A percentile compares a stretch with the other conserved stretches of the same genome.
These are phyloP conservation scores for Boletus eberwhitei DNA, from an alignment of 768 basidiomycete genomes.

Conservation along the genomic window DNA sequence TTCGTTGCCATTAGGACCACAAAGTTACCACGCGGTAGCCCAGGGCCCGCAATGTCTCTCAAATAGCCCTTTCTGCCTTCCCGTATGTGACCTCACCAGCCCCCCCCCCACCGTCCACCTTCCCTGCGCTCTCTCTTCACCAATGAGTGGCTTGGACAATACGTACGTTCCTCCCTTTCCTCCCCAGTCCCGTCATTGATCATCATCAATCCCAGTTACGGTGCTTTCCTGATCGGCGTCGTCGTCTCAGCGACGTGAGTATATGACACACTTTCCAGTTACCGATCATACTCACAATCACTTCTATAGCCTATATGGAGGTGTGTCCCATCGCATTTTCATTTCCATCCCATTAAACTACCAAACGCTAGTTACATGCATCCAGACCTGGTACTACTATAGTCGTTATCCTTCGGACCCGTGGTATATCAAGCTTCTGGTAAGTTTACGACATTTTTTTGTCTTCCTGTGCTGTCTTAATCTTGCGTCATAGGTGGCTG, in stretches of 20 bases:
- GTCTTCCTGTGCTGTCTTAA: background rate
- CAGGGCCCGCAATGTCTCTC: constrained; percentile 4
- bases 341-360: constrained; percentile 5
- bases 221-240: constrained; percentile 55
- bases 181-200: background rate
- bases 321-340: constrained; percentile 27
- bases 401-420: constrained; percentile 46
- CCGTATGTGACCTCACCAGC: background rate
- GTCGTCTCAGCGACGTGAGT: constrained; percentile 51
- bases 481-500: constrained; percentile 40
- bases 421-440: constrained; percentile 50
- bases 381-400: constrained; percentile 59
- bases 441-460: constrained; percentile 22
- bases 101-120: background rate
- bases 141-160: constrained; percentile 31
- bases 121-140: background rate
- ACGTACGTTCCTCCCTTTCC: constrained; percentile 31
- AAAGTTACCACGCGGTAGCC: constrained; percentile 7
- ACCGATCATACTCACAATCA: background rate
- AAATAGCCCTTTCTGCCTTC: constrained; percentile 14
- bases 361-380: constrained; percentile 43
- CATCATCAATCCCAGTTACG: constrained; percentile 37
- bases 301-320: constrained; percentile 47
- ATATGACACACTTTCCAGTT: constrained; percentile 1
- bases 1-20: constrained; percentile 7